Percentiles rank a stretch among this genome's conserved stretches.
Conservation (phyloP, 352 stramenopile genomes). For the Globisporangium emineosum region DNA sequence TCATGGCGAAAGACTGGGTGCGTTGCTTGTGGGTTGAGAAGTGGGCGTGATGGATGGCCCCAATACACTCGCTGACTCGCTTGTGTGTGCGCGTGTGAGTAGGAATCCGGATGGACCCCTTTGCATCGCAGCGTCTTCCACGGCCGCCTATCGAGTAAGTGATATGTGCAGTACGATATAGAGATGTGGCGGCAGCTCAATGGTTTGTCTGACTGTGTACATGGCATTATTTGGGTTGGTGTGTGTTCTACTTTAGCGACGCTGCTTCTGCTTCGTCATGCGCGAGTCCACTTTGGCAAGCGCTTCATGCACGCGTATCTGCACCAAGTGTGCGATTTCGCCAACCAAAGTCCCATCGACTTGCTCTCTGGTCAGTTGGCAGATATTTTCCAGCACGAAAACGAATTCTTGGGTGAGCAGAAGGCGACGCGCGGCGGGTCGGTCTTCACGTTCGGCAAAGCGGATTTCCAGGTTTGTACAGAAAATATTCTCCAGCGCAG, state of each 20-base stretch:
- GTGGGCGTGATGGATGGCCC: neutral
- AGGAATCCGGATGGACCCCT: slow-evolving; percentile 84
- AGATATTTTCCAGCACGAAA: slow-evolving; percentile 15
- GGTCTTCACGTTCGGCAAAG: slow-evolving; percentile 84
- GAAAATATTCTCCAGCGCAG: too few species aligned
- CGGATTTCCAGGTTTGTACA: slow-evolving; percentile 75
- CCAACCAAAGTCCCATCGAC: slow-evolving; percentile 60
- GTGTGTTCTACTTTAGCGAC: slow-evolving; percentile 34
- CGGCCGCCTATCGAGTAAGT: slow-evolving; percentile 57
- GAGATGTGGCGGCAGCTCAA: neutral
- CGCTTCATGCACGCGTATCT: slow-evolving; percentile 52
- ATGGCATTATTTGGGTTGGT: neutral
- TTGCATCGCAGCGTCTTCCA: slow-evolving; percentile 75
- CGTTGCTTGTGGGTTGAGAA: slow-evolving; percentile 16
- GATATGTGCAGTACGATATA: slow-evolving; percentile 11
- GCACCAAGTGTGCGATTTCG: slow-evolving; percentile 49
- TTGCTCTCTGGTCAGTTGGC: slow-evolving; percentile 35
- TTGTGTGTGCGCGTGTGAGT: slow-evolving; percentile 10
- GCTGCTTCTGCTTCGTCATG: slow-evolving; percentile 66
- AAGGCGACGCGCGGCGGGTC: slow-evolving; percentile 24
- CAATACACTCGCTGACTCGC: slow-evolving; percentile 8
- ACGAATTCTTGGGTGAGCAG: slow-evolving; percentile 1
- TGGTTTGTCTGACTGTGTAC: neutral
- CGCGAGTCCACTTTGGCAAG: slow-evolving; percentile 41
- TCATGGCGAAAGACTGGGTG: slow-evolving; percentile 62